Evolutionary conservation across 202 grass and related monocot species (phyloP).

Genomic region (Alloteropsis angusta): DNA sequence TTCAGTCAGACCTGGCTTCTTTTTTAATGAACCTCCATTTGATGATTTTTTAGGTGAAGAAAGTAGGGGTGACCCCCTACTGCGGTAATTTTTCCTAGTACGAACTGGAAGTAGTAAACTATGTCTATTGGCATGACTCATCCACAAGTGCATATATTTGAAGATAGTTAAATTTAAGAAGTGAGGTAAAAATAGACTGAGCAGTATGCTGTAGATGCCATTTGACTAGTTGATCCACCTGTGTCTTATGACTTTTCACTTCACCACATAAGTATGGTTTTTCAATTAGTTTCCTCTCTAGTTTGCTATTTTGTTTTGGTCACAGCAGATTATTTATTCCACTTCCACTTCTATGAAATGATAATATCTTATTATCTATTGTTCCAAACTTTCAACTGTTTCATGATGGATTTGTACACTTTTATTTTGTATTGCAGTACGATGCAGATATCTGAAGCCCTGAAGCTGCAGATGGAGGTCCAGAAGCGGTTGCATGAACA

Average conservation of each 20-base stretch:
- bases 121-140: not conserved
- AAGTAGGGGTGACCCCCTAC: not conserved
- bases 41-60: not conserved
- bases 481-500: slow-evolving; percentile 62
- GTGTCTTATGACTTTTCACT: not conserved
- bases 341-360: not conserved
- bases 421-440: slow-evolving; percentile 34
- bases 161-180: not conserved
- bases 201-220: not conserved
- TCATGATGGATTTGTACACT: not conserved
- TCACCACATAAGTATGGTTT: not conserved
- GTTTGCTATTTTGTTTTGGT: not conserved
- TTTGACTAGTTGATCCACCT: not conserved
- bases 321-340: not conserved
- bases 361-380: not conserved
- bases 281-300: not conserved
- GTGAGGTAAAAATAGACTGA: not conserved
- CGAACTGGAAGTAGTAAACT: not conserved
- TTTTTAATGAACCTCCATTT: not conserved
- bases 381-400: not conserved
- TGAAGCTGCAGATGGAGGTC: slow-evolving; percentile 91
- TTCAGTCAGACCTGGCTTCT: not conserved
- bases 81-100: not conserved
- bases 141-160: not conserved
- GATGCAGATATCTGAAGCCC: slow-evolving; percentile 72